Percentiles rank a stretch among this genome's conserved stretches.
phyloP scores from a whole-genome alignment of 768 basidiomycete species.

The Agrocybe pediades region DNA sequence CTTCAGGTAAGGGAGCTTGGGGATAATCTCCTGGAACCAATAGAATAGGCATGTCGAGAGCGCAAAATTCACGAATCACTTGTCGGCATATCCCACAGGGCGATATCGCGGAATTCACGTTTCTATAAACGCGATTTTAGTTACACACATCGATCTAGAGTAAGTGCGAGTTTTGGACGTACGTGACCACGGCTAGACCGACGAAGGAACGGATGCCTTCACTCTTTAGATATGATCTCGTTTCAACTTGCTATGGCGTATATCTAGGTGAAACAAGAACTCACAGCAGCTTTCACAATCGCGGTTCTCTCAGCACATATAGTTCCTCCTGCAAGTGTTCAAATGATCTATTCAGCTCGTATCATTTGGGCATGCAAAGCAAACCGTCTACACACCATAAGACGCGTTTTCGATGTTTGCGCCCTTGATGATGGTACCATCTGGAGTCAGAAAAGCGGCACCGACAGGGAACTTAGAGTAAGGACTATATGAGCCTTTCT shows the following conservation, averaged over 20 bases:
- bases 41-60: constrained; percentile 67
- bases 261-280: constrained; percentile 28
- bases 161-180: constrained; percentile 23
- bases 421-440: constrained; percentile 78
- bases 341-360: neutral
- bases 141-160: neutral
- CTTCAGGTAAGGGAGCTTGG: constrained; percentile 32
- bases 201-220: constrained; percentile 72
- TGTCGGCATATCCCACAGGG: constrained; percentile 97
- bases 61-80: constrained; percentile 85
- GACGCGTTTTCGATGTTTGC: constrained; percentile 95
- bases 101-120: constrained; percentile 66
- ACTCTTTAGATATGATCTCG: constrained; percentile 51
- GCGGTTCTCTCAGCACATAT: constrained; percentile 97
- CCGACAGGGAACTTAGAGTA: constrained; percentile 96
- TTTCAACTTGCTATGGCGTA: neutral
- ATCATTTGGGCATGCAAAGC: neutral
- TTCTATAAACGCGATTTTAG: constrained; percentile 41
- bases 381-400: constrained; percentile 58
- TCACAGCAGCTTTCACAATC: constrained; percentile 89
- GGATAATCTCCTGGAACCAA: constrained; percentile 71
- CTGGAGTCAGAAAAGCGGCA: constrained; percentile 73
- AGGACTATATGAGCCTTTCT: constrained; percentile 71
- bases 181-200: constrained; percentile 84
- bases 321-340: constrained; percentile 61